Conservation (phyloP, 495 filamentous ascomycete species). For the Xylaria venustula region DNA sequence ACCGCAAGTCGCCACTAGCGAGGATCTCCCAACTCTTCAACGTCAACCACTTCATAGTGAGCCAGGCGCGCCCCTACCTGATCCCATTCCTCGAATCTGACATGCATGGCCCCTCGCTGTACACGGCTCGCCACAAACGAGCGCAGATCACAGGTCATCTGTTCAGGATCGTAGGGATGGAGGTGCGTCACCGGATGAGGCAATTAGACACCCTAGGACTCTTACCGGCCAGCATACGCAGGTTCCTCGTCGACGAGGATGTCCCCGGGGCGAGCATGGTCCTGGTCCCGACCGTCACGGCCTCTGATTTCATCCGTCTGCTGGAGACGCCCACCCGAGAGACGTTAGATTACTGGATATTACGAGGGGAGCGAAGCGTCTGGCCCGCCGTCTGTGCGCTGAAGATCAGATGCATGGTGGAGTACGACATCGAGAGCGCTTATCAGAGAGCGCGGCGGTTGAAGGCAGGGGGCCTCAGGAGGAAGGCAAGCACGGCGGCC, state of each 20-base stretch:
- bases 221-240: slow-evolving; percentile 65
- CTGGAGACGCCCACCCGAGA: slow-evolving; percentile 77
- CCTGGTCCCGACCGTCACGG: slow-evolving; percentile 75
- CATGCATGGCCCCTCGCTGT: slow-evolving; percentile 68
- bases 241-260: slow-evolving; percentile 83
- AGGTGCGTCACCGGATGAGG: slow-evolving; percentile 76
- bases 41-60: slow-evolving; percentile 84
- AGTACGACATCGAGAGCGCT: slow-evolving; percentile 79
- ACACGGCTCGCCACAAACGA: slow-evolving; percentile 55
- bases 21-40: slow-evolving; percentile 92
- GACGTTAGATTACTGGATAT: slow-evolving; percentile 80
- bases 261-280: slow-evolving; percentile 79
- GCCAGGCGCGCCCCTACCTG: slow-evolving; percentile 74
- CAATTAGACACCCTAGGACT: slow-evolving; percentile 78
- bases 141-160: slow-evolving; percentile 61
- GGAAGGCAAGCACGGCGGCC: slow-evolving; percentile 35
- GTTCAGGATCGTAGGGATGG: slow-evolving; percentile 67
- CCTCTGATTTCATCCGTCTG: slow-evolving; percentile 69
- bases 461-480: slow-evolving; percentile 45
- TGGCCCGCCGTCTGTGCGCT: slow-evolving; percentile 90
- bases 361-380: slow-evolving; percentile 78
- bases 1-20: slow-evolving; percentile 75
- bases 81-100: slow-evolving; percentile 84
- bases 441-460: slow-evolving; percentile 74
- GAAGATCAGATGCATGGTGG: slow-evolving; percentile 79